These are phyloP conservation scores for Candida railenensis DNA, from an alignment of 805 yeast species.

Conservation along the genomic window DNA sequence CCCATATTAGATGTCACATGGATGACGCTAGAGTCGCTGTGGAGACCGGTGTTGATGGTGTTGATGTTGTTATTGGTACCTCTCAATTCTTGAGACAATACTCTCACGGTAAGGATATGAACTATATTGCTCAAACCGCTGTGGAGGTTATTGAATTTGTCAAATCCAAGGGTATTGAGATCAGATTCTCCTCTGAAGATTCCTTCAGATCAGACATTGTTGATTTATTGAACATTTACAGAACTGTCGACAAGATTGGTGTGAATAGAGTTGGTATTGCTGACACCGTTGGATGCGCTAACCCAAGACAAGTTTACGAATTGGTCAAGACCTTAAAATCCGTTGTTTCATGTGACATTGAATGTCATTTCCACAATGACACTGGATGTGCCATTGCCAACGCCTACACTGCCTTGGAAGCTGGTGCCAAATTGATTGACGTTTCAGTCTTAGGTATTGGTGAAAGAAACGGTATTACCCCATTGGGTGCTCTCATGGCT, in stretches of 20 bases:
- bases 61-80: constrained; percentile 60
- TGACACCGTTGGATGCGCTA: constrained; percentile 64
- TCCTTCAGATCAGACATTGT: constrained; percentile 61
- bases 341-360: constrained; percentile 58
- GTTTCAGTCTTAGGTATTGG: constrained; percentile 62
- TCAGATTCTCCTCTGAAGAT: constrained; percentile 59
- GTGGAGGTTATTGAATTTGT: constrained; percentile 60
- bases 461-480: constrained; percentile 63
- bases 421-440: constrained; percentile 59
- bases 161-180: constrained; percentile 59
- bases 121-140: constrained; percentile 55
- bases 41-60: constrained; percentile 64
- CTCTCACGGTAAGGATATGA: constrained; percentile 62
- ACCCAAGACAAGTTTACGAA: constrained; percentile 62
- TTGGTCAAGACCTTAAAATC: constrained; percentile 57
- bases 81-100: constrained; percentile 56
- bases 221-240: constrained; percentile 56
- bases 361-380: constrained; percentile 62
- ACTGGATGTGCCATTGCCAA: constrained; percentile 66
- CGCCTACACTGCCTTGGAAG: constrained; percentile 63
- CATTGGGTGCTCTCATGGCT: constrained; percentile 62
- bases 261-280: constrained; percentile 65
- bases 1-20: constrained; percentile 63
- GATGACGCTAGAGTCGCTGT: constrained; percentile 60
- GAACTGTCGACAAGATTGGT: constrained; percentile 61